Evolutionary conservation across 345 rosid species (phyloP).

Genomic region (Eucalyptus leucophloia): DNA sequence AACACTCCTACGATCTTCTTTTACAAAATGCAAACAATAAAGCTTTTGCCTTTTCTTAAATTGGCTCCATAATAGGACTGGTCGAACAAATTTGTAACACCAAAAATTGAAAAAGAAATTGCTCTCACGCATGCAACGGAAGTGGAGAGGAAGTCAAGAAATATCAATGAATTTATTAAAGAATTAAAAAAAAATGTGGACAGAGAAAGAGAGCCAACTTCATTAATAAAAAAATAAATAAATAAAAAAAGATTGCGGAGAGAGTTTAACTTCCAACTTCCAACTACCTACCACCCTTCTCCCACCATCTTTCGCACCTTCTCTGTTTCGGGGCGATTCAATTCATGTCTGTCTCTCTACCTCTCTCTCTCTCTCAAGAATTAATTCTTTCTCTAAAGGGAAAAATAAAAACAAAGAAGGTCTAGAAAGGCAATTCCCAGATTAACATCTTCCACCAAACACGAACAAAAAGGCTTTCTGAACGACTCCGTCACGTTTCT

Average conservation of each 20-base stretch:
- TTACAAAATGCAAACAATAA: background rate
- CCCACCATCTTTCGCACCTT: background rate
- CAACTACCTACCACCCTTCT: slow-evolving; percentile 26
- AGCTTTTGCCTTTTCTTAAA: background rate
- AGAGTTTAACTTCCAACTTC: slow-evolving; percentile 16
- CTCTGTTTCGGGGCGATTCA: background rate
- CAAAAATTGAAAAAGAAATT: background rate
- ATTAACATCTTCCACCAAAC: background rate
- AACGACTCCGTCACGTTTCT: slow-evolving; percentile 15
- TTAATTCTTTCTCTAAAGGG: background rate
- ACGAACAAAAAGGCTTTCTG: background rate
- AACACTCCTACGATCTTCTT: background rate
- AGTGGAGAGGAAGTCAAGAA: background rate
- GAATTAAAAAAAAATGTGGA: background rate
- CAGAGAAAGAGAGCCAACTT: background rate
- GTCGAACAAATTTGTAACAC: background rate
- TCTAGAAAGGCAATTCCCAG: background rate
- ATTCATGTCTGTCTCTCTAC: background rate
- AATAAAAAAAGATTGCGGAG: background rate
- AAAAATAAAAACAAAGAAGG: background rate
- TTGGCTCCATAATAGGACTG: accelerated
- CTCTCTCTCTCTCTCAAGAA: background rate
- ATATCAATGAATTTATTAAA: background rate
- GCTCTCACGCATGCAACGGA: background rate
- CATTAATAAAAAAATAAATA: background rate